phyloP scores from a whole-genome alignment of 202 grass and related monocot species.

The Carex sylvatica region DNA sequence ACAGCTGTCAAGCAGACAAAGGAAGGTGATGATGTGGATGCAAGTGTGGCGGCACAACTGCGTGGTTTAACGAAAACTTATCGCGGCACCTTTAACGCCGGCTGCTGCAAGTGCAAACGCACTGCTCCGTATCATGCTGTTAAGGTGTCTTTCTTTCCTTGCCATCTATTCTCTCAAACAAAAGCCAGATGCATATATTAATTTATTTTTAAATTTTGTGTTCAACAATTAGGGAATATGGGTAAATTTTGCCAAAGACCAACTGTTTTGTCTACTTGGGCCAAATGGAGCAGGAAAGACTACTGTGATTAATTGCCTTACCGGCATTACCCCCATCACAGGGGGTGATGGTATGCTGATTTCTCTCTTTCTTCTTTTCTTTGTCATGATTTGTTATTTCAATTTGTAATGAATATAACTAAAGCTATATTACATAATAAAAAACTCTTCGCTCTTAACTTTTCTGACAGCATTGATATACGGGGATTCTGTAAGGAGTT shows the following conservation, averaged over 20 bases:
- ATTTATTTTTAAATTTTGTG: conserved; percentile 20
- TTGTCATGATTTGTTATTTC: background rate
- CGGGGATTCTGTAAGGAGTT: conserved; percentile 71
- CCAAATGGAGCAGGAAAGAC: conserved; percentile 98
- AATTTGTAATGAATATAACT: conserved; percentile 25
- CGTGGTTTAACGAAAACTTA: conserved; percentile 76
- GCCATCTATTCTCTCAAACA: background rate
- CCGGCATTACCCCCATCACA: conserved; percentile 88
- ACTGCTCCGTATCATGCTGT: conserved; percentile 86
- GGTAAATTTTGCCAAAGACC: conserved; percentile 89
- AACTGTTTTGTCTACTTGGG: conserved; percentile 91
- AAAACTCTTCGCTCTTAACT: background rate
- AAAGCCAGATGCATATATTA: background rate
- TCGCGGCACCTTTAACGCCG: conserved; percentile 42
- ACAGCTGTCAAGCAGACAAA: conserved; percentile 52
- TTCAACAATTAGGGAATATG: conserved; percentile 67
- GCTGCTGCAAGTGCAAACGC: conserved; percentile 65
- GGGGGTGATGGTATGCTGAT: conserved; percentile 64
- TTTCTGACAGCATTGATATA: conserved; percentile 73
- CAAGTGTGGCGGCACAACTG: conserved; percentile 74
- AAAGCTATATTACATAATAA: conserved; percentile 21
- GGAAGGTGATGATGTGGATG: conserved; percentile 49
- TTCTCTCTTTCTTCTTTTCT: conserved; percentile 25
- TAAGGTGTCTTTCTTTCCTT: conserved; percentile 52
- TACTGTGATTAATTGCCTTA: conserved; percentile 86